These are phyloP conservation scores for Copromyces sp. DNA, from an alignment of 495 filamentous ascomycete genomes.

Conservation along the genomic window DNA sequence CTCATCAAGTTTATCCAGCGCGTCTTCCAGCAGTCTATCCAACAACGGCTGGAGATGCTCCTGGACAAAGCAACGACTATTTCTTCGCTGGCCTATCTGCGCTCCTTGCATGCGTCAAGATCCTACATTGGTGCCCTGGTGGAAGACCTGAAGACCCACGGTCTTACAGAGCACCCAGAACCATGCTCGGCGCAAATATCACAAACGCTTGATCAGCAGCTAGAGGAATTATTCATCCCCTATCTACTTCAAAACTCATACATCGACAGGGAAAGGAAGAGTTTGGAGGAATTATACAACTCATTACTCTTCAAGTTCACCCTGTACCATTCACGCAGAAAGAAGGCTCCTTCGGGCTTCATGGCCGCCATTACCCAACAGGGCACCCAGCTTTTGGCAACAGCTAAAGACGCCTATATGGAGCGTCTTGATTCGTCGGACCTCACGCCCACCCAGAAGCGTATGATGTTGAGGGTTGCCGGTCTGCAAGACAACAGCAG, in stretches of 20 bases:
- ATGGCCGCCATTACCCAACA: constrained; percentile 84
- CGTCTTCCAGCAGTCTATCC: constrained; percentile 95
- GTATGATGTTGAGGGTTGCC: constrained; percentile 76
- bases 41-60: constrained; percentile 92
- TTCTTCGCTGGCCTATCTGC: constrained; percentile 83
- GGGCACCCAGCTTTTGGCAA: constrained; percentile 68
- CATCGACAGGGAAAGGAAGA: constrained; percentile 86
- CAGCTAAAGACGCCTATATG: constrained; percentile 76
- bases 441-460: constrained; percentile 69
- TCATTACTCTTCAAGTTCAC: constrained; percentile 93
- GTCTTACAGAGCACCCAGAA: constrained; percentile 90
- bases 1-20: constrained; percentile 84
- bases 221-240: constrained; percentile 93
- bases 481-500: constrained; percentile 48
- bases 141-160: constrained; percentile 89
- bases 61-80: constrained; percentile 84
- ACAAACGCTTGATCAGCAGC: constrained; percentile 81
- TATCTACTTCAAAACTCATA: constrained; percentile 92
- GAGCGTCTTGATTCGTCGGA: constrained; percentile 78
- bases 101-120: constrained; percentile 81
- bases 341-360: constrained; percentile 76
- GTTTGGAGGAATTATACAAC: constrained; percentile 83
- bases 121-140: constrained; percentile 75
- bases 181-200: constrained; percentile 79
- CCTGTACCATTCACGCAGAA: constrained; percentile 75